Evolutionary conservation across 2,329 filamentous ascomycete species (phyloP), one percentile per base, ranked within the genome.

Genomic region (Byssochlamys sp.): DNA sequence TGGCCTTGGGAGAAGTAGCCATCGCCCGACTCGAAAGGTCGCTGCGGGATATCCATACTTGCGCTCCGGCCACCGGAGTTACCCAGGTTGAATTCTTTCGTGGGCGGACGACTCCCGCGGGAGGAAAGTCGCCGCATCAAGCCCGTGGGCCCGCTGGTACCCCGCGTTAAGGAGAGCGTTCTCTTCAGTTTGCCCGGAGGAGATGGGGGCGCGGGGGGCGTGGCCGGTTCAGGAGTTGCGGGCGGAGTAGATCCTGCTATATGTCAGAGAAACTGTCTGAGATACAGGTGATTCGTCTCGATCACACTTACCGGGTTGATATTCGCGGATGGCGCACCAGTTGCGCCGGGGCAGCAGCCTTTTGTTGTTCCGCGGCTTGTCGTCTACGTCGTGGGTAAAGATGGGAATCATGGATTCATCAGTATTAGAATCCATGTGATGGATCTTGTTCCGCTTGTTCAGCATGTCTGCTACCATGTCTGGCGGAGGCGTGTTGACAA

Each of bases 361-460:
- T 67, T 90, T 95, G 72, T 99, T 99, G 73, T 96, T 97, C 60
- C 94, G 84, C 24, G 85, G 81, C 71, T 90, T 95, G 48, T 90
- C 89, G 66, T 96, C 91, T 1, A 96, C 90, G 62, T 95, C 94
- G 58, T 90, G 85, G 1, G 81, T 84, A 71, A 99, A 99, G 60
- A 99, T 85, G 0, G 92, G 90, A 50, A 97, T 94, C 89, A 99
- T 95, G 72, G 90, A 85, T 73, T 99, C 94, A 58, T 97, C 90
- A 0, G 94, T 99, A 57, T 91, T 79, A 0, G 74, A 71, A 66
- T 86, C 83, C 53, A 87, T 73, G 65, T 85, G 81, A 65, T 86
- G 84, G 27, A 84, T 72, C 60, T 84, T 96, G 78, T 96, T 96
- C 28, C 94, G 84, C 77, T 89, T 94, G 77, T 97, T 96, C 60